Evolutionary conservation across 306 rosid species (phyloP).

Genomic region (Sesbania bispinosa): DNA sequence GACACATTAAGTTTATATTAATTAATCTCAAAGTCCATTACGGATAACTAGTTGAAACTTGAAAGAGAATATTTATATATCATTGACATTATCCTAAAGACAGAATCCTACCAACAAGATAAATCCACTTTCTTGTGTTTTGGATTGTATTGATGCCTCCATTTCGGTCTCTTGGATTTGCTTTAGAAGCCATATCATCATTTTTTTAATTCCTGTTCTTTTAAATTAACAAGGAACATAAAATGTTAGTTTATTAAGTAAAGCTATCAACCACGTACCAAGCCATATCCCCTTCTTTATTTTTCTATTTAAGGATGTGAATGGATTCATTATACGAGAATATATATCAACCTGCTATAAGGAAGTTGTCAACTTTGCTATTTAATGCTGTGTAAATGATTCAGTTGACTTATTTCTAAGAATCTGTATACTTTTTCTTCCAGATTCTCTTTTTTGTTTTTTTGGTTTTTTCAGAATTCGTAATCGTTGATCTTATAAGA

Average conservation of each 20-base stretch:
- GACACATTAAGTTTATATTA: neutral
- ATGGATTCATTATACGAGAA: neutral
- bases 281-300: neutral
- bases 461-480: neutral
- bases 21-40: neutral
- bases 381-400: no score
- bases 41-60: neutral
- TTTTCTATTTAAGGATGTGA: neutral
- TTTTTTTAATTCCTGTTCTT: neutral
- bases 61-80: constrained; percentile 17
- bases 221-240: neutral
- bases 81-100: constrained; percentile 15
- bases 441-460: neutral
- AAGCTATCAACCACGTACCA: neutral
- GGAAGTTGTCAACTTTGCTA: neutral
- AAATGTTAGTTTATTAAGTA: neutral
- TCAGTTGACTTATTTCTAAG: no score
- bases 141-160: constrained; percentile 21
- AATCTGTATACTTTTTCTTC: no score
- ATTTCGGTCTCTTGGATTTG: neutral
- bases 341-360: no score
- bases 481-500: neutral
- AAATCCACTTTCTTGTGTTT: constrained; percentile 36
- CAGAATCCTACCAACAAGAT: constrained; percentile 20
- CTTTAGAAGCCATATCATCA: constrained; percentile 4